Base-by-base conservation (phyloP, 1,139 yeast species). In the Meyerozyma smithsonii region DNA sequence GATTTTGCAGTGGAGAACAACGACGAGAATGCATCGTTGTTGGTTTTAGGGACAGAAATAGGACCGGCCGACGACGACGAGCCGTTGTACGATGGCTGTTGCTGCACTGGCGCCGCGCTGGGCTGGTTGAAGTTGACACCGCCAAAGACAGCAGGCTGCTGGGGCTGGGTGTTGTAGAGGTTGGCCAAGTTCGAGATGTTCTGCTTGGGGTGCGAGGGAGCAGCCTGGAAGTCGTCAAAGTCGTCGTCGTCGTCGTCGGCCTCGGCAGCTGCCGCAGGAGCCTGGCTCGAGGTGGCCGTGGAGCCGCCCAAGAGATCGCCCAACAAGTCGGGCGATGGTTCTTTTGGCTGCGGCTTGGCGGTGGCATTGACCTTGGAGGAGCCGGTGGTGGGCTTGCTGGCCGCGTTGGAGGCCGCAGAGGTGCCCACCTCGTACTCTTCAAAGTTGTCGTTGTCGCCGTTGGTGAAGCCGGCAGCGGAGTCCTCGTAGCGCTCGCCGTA, bases 151-250 rank as follows among this genome's bases (percentile, higher is more conserved):
- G 8, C 4, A 35, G 48, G 56, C 36, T 49, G 66, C 39, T 40
- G 61, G 24, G 42, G 64, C 32, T 41, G 50, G 28, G 57, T 54
- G 36, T 46, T 48, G 47, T 66, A 66, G 45, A 74, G 62, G 55
- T 60, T 67, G 36, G 75, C 62, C 41, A 73, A 61, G 49, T 63
- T 65, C n/a, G 69, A 45, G 33, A 61, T 53, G 36, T 49, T 57
- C 17, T 55, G 64, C 42, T 51, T 59, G 35, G 56, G 61, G 47
- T 49, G 69, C 58, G 78, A 42, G 17, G 75, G 76, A 4, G 96
- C 95, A 40, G 86, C 80, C 62, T 90, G 97, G 74, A 90, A 90
- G 51, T 92, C 97, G 49, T 87, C 96, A 62, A 90, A 90, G 33
- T 90, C 97, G 51, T 89, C 97, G 48, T 84, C 95, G 35, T 81